These are phyloP conservation scores for Fusarium humuli DNA, from an alignment of 2,329 filamentous ascomycete species.

Conservation along the genomic window DNA sequence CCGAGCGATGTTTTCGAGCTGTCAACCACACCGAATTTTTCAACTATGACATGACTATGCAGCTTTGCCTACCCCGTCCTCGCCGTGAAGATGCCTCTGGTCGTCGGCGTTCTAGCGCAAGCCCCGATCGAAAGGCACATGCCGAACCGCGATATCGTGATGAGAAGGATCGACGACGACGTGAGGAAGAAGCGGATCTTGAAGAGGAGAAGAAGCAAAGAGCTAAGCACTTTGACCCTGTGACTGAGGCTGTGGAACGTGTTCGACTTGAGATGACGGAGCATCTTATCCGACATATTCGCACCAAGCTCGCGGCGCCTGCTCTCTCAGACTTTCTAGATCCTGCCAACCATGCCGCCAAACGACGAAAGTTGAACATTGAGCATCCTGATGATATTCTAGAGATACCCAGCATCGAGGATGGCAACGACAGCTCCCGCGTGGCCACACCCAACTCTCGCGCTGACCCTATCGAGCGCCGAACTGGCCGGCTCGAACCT, in stretches of 20 bases:
- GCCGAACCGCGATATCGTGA: constrained; percentile 55
- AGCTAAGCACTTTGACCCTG: constrained; percentile 91
- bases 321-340: constrained; percentile 84
- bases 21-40: constrained; percentile 89
- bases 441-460: constrained; percentile 74
- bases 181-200: constrained; percentile 82
- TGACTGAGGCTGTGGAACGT: constrained; percentile 81
- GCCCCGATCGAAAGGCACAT: constrained; percentile 49
- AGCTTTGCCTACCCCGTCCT: constrained; percentile 65
- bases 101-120: constrained; percentile 51
- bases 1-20: constrained; percentile 80
- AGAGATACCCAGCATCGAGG: constrained; percentile 63
- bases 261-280: constrained; percentile 84
- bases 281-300: constrained; percentile 89
- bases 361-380: constrained; percentile 82
- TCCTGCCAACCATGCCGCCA: constrained; percentile 82
- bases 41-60: constrained; percentile 92
- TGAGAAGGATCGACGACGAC: constrained; percentile 72
- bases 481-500: constrained; percentile 65
- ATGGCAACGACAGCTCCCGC: constrained; percentile 71
- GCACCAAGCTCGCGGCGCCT: constrained; percentile 85
- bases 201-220: constrained; percentile 92
- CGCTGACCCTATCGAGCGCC: constrained; percentile 70
- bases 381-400: constrained; percentile 73
- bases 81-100: constrained; percentile 44